Percentiles rank a stretch among this genome's conserved stretches.
Conservation (phyloP, 768 basidiomycete genomes). For the Termitomyces sp. region DNA sequence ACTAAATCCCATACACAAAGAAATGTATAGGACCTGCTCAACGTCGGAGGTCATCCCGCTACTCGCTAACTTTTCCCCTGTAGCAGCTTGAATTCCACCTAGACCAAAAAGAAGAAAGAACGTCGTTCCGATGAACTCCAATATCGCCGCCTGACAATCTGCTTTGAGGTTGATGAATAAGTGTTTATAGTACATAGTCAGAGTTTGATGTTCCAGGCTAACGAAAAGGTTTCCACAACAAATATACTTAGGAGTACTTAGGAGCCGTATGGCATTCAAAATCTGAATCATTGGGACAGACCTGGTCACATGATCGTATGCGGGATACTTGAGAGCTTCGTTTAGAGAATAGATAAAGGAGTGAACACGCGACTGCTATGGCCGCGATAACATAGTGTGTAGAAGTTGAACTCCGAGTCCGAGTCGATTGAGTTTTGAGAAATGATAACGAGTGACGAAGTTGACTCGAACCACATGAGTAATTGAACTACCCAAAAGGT, state of each 20-base stretch:
- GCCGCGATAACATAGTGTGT: no score
- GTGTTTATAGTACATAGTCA: slow-evolving; percentile 3
- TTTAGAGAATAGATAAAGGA: no score
- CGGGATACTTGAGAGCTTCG: no score
- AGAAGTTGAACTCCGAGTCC: no score
- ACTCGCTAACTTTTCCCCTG: slow-evolving; percentile 29
- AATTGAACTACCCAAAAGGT: neutral
- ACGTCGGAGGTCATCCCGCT: slow-evolving; percentile 25
- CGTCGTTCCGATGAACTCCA: slow-evolving; percentile 59
- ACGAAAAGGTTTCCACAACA: neutral
- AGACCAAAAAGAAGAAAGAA: slow-evolving; percentile 65
- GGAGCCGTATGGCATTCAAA: neutral
- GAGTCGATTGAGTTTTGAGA: no score
- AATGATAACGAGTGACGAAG: no score
- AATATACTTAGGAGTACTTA: neutral
- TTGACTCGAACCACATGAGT: no score
- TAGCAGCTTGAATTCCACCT: slow-evolving; percentile 60
- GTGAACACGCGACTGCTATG: no score
- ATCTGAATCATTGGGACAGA: neutral
- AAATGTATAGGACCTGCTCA: slow-evolving; percentile 51
- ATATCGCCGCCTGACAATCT: slow-evolving; percentile 46
- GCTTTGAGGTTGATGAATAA: slow-evolving; percentile 26
- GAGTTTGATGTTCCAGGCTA: neutral
- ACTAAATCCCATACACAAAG: slow-evolving; percentile 58
- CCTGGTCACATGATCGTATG: neutral